A percentile compares a stretch with the other conserved stretches of the same genome.
Evolutionary conservation across 345 rosid genomes (phyloP).

Genomic region (Salix exigua): DNA sequence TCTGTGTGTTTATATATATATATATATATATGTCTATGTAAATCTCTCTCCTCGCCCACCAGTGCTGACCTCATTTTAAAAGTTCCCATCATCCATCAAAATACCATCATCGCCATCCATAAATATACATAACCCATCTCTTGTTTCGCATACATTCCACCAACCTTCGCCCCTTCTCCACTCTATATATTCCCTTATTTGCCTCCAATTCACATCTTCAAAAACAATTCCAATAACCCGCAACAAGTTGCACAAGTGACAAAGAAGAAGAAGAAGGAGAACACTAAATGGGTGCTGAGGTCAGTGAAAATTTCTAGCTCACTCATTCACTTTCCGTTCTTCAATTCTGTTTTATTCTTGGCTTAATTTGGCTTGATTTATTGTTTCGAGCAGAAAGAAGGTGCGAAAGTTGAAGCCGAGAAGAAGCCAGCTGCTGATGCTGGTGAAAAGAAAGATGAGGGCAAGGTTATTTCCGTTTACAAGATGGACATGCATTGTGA

Average conservation of each 20-base stretch:
- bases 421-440: constrained; percentile 36
- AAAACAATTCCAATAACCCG: not conserved
- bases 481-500: constrained; percentile 84
- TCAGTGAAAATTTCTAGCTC: constrained; percentile 14
- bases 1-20: no score
- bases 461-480: constrained; percentile 42
- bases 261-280: no score
- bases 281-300: constrained; percentile 38
- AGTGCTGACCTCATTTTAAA: constrained; percentile 30
- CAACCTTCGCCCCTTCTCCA: not conserved
- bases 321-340: not conserved
- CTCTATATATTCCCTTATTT: constrained; percentile 30
- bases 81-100: not conserved
- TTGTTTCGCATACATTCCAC: not conserved
- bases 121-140: not conserved
- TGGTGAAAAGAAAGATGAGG: constrained; percentile 29
- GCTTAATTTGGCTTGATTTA: not conserved
- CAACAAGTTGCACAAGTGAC: no score
- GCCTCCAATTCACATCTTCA: constrained; percentile 27
- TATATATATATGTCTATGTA: no score
- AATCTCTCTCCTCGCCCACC: constrained; percentile 5
- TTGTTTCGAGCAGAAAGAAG: constrained; percentile 29
- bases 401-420: constrained; percentile 43
- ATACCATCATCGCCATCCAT: constrained; percentile 1
- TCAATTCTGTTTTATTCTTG: not conserved